Conservation (phyloP, 129 eudicot species). For the Kitagawia praeruptora region DNA sequence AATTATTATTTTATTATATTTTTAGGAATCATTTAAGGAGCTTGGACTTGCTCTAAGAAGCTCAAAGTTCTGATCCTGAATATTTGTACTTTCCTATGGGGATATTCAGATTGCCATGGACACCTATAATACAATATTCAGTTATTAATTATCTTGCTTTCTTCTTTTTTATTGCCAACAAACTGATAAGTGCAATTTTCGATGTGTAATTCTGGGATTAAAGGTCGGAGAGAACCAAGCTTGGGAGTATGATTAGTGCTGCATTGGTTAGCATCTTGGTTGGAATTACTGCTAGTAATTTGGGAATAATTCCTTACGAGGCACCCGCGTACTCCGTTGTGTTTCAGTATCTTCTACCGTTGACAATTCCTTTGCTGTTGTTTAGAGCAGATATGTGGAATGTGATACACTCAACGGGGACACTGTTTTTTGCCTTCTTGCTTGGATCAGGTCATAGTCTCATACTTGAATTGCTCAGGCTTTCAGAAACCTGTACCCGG, state of each 20-base stretch:
- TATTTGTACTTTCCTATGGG: no score
- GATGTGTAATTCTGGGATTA: slow-evolving; percentile 15
- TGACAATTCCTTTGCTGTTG: slow-evolving; percentile 65
- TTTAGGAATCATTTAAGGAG: no score
- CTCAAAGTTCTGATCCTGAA: no score
- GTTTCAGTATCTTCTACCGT: slow-evolving; percentile 54
- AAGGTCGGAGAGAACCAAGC: slow-evolving; percentile 86
- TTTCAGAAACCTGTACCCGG: not conserved
- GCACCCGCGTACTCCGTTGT: slow-evolving; percentile 61
- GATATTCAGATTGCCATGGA: not conserved
- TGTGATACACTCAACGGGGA: slow-evolving; percentile 46
- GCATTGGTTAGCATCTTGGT: slow-evolving; percentile 78
- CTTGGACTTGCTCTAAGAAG: no score
- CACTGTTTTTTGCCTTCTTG: slow-evolving; percentile 54
- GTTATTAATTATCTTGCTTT: not conserved
- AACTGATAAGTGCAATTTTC: slow-evolving; percentile 2
- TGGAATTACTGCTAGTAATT: slow-evolving; percentile 73
- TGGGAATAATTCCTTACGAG: slow-evolving; percentile 65
- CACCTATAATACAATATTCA: no score
- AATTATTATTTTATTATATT: no score
- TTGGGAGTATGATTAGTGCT: slow-evolving; percentile 78
- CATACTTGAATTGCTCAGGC: not conserved
- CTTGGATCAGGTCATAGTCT: slow-evolving; percentile 66
- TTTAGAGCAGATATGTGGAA: slow-evolving; percentile 66
- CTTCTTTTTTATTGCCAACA: slow-evolving; percentile 6